Evolutionary conservation across 768 basidiomycete genomes (phyloP), one percentile per base, ranked within the genome.

Genomic region (Floccularia luteovirens): DNA sequence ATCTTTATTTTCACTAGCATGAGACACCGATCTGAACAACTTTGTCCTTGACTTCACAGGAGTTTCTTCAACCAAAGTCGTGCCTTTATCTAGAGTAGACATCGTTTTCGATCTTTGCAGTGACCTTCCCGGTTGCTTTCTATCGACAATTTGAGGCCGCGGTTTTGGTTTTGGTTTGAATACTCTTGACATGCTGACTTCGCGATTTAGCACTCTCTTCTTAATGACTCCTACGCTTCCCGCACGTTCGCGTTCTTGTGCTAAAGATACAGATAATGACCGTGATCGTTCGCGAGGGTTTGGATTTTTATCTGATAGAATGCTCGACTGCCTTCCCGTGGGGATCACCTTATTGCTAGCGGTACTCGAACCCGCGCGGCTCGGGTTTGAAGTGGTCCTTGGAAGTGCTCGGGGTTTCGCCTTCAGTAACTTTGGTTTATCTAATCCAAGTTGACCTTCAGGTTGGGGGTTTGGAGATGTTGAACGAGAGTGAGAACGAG

Each of bases 141-240:
- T 43, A 42, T 28, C 49, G 43, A 14, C 45, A 50, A 46, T 44
- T 43, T 25, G 4, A 36, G 5, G 39, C 36, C 35, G 48, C 43
- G 42, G 45, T 42, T 48, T 69, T 41, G 59, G 59, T 33, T 67
- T 67, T 19, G 62, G 61, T 51, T 77, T 84, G 60, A 86, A 85
- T 17, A 61, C 71, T 23, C 82, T 70, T 13, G 78, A 77, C 85
- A 88, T 89, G 59, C 81, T 87, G 46, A 87, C 67, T 53, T 88
- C 83, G 23, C 82, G 70, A 43, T 69, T 77, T n/a, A 86, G 58
- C 1, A 72, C 60, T 7, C 73, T 69, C 45, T 74, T 75, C 51
- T 75, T 75, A 17, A 45, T 32, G 11, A 59, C 51, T 0, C 55
- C 55, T 21, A 55, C 56, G 22, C 60, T 63, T 3, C 53, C 56